phyloP scores from a whole-genome alignment of 495 filamentous ascomycete species.

The Immersiella caudata region DNA sequence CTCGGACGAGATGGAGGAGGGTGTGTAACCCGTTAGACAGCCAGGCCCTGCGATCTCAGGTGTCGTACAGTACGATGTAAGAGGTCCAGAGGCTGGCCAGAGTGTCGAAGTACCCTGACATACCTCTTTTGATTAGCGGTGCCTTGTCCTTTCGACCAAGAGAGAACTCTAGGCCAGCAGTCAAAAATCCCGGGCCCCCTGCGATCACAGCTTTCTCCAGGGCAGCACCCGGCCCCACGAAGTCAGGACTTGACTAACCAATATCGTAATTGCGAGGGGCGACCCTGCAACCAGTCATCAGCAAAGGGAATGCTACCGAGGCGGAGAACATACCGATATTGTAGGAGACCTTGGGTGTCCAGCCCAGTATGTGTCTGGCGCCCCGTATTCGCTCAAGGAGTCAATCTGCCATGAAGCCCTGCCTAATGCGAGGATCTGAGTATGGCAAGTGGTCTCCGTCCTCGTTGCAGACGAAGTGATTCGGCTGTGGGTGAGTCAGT shows the following conservation, averaged over 20 bases:
- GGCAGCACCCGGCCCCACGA: conserved; percentile 9
- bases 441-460: background rate
- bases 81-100: conserved; percentile 3
- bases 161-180: conserved; percentile 3
- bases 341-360: background rate
- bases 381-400: background rate
- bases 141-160: conserved; percentile 16
- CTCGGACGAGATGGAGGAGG: conserved; percentile 20
- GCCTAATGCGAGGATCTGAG: background rate
- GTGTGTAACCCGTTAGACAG: conserved; percentile 17
- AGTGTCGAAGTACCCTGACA: conserved; percentile 6
- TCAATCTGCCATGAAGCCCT: background rate
- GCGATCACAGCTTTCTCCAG: conserved; percentile 17
- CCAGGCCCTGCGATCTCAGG: conserved; percentile 11
- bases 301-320: background rate
- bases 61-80: conserved; percentile 15
- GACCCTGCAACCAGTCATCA: background rate
- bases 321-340: conserved; percentile 5
- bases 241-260: conserved; percentile 11
- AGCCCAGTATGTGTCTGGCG: background rate
- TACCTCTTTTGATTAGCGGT: background rate
- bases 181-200: conserved; percentile 6
- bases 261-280: conserved; percentile 17
- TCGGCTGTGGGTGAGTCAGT: background rate
- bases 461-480: background rate